Base-by-base conservation (phyloP, 148 eudicot genomes). In the Chenopodium album region DNA sequence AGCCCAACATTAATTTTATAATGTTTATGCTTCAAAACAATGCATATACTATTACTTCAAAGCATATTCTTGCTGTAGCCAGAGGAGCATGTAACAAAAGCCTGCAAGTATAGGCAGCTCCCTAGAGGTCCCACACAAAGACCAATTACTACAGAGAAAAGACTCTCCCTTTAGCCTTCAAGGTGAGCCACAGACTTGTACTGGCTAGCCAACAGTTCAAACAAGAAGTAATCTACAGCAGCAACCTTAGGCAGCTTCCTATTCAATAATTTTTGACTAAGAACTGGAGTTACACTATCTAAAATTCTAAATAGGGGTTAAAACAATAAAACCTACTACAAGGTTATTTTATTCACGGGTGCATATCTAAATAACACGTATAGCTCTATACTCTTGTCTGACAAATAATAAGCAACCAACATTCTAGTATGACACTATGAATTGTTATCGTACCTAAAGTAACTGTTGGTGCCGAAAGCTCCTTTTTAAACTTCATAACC, bases 401-500 rank as follows among this genome's bases (percentile, higher is more conserved):
- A 16, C 11, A n/a, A 37, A 78, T 13, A n/a, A 47, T 47, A 26
- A 77, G 2, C 23, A 50, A 16, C 52, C 31, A 68, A 56, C 76
- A 37, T 16, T 29, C 32, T 68, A 46, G 23, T 26, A 69, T 23
- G 23, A 83, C 1, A 23, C 31, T 37, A 66, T 9, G 26, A 69
- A 13, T 16, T 63, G 46, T 37, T 81, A 26, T 8, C 28, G 46
- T 90, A 96, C 99, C 99, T 88, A 94, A 82, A 72, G 89, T 90
- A 79, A 96, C 92, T 28, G 92, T 89, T 74, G 90, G 85, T 11
- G 83, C 92, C 69, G 95, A 89, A 79, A 96, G 90, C 85, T 90
- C 98, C 87, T 89, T 96, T 60, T 89, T 88, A 83, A 96, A 96
- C 87, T 92, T 96, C 89, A 81, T 85, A 79, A 96, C 88, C 89